Conservation (phyloP, 768 basidiomycete species). For the Mycena albidolilacea region DNA sequence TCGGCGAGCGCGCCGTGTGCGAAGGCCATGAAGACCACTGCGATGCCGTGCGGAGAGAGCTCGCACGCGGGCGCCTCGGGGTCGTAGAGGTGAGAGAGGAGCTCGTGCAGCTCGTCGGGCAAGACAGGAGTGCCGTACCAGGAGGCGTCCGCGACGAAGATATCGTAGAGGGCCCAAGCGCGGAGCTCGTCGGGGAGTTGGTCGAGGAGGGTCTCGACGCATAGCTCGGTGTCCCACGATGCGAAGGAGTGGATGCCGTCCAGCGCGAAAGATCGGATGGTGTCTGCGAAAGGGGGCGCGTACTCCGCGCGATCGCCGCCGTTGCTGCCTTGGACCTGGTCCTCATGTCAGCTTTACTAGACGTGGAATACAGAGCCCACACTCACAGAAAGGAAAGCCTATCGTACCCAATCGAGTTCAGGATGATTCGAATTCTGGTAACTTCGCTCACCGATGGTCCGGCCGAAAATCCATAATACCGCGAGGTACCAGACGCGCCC, state of each 20-base stretch:
- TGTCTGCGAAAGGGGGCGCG: slow-evolving; percentile 1
- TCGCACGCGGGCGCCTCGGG: neutral
- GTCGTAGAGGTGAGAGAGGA: slow-evolving; percentile 3
- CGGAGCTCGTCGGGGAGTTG: slow-evolving; percentile 18
- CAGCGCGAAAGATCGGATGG: neutral
- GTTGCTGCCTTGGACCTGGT: slow-evolving; percentile 7
- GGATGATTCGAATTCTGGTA: neutral
- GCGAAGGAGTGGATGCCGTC: neutral
- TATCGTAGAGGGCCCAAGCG: slow-evolving; percentile 21
- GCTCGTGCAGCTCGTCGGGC: slow-evolving; percentile 15
- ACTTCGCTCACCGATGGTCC: slow-evolving; percentile 26
- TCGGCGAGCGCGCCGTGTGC: slow-evolving; percentile 51
- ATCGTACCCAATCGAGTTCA: neutral
- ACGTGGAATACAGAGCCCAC: neutral
- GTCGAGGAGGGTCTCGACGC: neutral
- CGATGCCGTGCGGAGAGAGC: slow-evolving; percentile 4
- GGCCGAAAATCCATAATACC: slow-evolving; percentile 33
- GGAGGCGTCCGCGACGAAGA: neutral
- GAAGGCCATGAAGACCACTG: slow-evolving; percentile 12
- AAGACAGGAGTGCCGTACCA: slow-evolving; percentile 29
- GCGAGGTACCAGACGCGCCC: neutral
- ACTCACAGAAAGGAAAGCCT: slow-evolving; percentile 27
- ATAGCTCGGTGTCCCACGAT: slow-evolving; percentile 10
- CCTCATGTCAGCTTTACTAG: neutral
- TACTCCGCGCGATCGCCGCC: slow-evolving; percentile 2